Evolutionary conservation across 148 eudicot species (phyloP), one percentile per base, ranked within the genome.

Genomic region (Agrostemma githago): DNA sequence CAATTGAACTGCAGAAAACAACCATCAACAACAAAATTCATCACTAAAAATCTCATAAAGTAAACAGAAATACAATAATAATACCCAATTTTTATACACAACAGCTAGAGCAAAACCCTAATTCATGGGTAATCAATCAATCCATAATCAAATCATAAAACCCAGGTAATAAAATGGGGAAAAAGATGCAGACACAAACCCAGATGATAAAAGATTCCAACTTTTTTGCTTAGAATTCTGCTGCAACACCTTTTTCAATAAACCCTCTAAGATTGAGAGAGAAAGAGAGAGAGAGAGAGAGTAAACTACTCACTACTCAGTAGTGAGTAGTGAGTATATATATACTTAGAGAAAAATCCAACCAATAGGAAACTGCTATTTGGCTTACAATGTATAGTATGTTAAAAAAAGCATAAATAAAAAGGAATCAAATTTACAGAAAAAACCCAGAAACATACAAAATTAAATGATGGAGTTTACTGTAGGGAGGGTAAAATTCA

Each of bases 1-100:
- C 21, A 66, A 62, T 59, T 37, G 6, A 69, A 66, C 83, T 80
- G 79, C 67, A 63, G 76, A 51, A 81, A 26, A 40, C 15, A 63
- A 57, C 14, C 68, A 65, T 65, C 68, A 65, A 12, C 14, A 14
- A 65, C 46, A 65, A 65, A 65, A 15, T 37, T 62, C 40, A 10
- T 62, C n/a, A 68, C 10, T 15, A 57, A 34, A n/a, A n/a, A 44
- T 16, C 46, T 15, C 34, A 68, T 44, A 21, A 60, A 26, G 66
- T 34, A 10, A 12, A 63, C 66, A 37, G 16, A 11, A 63, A 4
- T 4, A 59, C 34, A 26, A 2, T 6, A n/a, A 63, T n/a, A 59
- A n/a, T 3, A 26, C 34, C 2, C 16, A 37, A 42, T 42, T 37
- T 6, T 67, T 43, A 16, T 19, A 42, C 54, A 67, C 1, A 66